phyloP scores from a whole-genome alignment of 345 rosid species.

The Eucalyptus regnans region DNA sequence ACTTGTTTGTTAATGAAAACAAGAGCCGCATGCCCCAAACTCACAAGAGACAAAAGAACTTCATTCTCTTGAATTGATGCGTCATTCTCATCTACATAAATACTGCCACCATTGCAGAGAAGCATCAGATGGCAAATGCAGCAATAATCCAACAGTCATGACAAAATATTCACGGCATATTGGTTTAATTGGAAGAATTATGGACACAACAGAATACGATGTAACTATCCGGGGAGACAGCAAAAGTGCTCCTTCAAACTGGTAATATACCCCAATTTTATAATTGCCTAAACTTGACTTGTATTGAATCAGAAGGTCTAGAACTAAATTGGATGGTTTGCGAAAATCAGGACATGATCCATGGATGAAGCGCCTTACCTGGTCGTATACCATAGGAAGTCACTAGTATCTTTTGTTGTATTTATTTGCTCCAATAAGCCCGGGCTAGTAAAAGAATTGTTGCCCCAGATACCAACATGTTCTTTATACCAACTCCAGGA shows the following conservation, averaged over 20 bases:
- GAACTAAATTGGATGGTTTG: background rate
- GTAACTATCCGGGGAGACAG: background rate
- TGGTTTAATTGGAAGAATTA: background rate
- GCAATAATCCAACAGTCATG: background rate
- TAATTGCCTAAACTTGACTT: background rate
- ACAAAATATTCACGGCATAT: background rate
- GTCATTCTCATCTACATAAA: slow-evolving; percentile 6
- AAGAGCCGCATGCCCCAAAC: slow-evolving; percentile 59
- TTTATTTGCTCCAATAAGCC: slow-evolving; percentile 48
- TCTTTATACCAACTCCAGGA: slow-evolving; percentile 50
- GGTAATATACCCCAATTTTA: background rate
- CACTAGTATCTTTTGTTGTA: slow-evolving; percentile 46
- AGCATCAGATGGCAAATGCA: background rate
- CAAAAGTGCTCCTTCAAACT: background rate
- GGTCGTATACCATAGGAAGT: slow-evolving; percentile 52
- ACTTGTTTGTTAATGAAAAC: slow-evolving; percentile 36
- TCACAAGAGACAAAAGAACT: slow-evolving; percentile 10
- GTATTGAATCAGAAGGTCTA: background rate
- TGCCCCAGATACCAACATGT: slow-evolving; percentile 35
- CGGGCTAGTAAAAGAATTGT: slow-evolving; percentile 22
- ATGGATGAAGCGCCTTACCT: slow-evolving; percentile 7
- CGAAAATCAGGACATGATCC: background rate
- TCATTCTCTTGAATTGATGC: slow-evolving; percentile 7
- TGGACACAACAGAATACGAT: background rate
- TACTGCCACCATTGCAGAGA: slow-evolving; percentile 15